phyloP scores from a whole-genome alignment of 371 early-diverging fungal genomes.

The Massospora cicadina region DNA sequence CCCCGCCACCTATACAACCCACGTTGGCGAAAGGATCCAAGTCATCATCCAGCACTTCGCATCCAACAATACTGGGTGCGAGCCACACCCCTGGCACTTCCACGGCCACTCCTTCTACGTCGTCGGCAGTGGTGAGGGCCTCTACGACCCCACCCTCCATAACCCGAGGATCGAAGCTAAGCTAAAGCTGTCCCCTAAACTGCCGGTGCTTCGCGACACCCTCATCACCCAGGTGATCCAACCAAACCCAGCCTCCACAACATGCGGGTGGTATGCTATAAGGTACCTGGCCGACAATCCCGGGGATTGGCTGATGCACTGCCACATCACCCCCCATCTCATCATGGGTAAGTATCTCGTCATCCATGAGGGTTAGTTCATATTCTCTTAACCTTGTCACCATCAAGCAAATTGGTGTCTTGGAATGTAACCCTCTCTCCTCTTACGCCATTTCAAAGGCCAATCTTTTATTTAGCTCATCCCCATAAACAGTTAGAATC shows the following conservation, averaged over 20 bases:
- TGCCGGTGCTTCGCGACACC: constrained; percentile 1
- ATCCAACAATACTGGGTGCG: neutral
- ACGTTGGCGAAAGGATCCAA: neutral
- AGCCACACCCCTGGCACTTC: constrained; percentile 1
- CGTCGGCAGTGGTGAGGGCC: neutral
- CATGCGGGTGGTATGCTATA: constrained; percentile 9
- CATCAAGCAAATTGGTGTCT: no score
- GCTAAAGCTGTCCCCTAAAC: neutral
- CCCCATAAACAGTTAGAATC: no score
- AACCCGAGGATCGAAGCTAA: neutral
- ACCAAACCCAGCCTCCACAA: neutral
- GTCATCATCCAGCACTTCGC: constrained; percentile 2
- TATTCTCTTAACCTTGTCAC: no score
- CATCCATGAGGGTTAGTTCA: neutral
- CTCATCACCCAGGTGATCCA: neutral
- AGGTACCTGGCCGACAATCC: constrained; percentile 20
- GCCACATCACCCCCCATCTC: constrained; percentile 29
- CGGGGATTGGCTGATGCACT: constrained; percentile 28
- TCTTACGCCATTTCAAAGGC: no score
- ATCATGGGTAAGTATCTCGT: constrained; percentile 21
- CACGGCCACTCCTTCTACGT: constrained; percentile 6
- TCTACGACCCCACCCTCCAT: neutral
- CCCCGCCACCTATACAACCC: neutral
- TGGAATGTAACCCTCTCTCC: no score
- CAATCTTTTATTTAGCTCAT: no score